phyloP scores from a whole-genome alignment of 2,329 filamentous ascomycete species.

The Biscogniauxia sp. region DNA sequence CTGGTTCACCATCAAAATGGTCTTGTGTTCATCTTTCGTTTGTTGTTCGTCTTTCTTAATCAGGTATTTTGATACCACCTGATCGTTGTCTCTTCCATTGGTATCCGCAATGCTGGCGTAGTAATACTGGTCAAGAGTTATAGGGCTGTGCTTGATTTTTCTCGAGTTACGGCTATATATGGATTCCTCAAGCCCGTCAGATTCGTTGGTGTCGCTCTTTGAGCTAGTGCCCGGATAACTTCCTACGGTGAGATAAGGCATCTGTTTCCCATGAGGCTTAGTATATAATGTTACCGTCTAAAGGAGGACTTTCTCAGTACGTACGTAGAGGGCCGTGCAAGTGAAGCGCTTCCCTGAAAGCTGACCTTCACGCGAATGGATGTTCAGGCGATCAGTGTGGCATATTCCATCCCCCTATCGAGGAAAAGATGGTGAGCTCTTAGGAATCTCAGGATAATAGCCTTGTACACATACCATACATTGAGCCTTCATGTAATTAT shows the following conservation, averaged over 20 bases:
- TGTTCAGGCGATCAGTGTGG: no score
- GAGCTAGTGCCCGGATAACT: not conserved
- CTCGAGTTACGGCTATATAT: constrained; percentile 1
- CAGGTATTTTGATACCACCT: constrained; percentile 3
- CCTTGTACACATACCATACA: constrained; percentile 8
- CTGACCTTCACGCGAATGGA: no score
- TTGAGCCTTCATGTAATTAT: constrained; percentile 12
- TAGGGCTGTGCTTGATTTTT: constrained; percentile 9
- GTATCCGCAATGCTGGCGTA: constrained; percentile 13
- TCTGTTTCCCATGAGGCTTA: constrained; percentile 8
- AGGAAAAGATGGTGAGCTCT: not conserved
- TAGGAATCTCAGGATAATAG: not conserved
- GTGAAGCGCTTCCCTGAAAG: no score
- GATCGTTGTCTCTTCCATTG: constrained; percentile 8
- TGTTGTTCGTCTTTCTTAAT: no score
- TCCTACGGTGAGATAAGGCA: constrained; percentile 14
- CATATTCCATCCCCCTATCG: not conserved
- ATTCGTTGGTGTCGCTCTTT: not conserved
- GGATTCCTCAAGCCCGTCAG: not conserved
- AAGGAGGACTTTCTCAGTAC: not conserved
- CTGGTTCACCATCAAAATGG: no score
- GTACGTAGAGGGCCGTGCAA: constrained; percentile 4
- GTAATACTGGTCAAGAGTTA: constrained; percentile 17
- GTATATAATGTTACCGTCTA: not conserved
- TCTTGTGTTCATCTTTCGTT: no score